Evolutionary conservation across 306 rosid species (phyloP).

Genomic region (Vicia sativa): DNA sequence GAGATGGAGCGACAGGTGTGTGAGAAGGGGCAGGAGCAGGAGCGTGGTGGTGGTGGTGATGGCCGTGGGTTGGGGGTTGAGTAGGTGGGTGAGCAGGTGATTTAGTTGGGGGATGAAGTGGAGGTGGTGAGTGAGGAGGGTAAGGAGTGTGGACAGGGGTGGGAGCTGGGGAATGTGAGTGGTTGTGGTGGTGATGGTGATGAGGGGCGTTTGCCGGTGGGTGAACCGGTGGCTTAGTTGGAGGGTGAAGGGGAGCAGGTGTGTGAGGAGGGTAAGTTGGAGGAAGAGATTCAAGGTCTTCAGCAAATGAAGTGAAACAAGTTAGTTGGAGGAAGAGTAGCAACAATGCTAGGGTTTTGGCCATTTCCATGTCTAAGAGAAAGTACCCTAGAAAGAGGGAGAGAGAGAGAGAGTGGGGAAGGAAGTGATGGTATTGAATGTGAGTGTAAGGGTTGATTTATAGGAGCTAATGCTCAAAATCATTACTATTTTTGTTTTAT

Average conservation of each 20-base stretch:
- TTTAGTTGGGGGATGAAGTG: constrained; percentile 10
- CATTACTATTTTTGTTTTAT: not conserved
- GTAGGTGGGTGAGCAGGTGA: constrained; percentile 30
- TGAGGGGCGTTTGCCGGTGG: constrained; percentile 38
- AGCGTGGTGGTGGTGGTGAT: not conserved
- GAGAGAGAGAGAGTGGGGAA: too few relatives aligned
- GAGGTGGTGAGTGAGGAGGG: constrained; percentile 5
- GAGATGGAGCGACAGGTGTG: constrained; percentile 2
- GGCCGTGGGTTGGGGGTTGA: not conserved
- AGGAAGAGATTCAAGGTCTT: constrained; percentile 32
- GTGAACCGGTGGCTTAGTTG: constrained; percentile 13
- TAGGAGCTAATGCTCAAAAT: not conserved
- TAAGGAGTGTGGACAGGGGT: constrained; percentile 22
- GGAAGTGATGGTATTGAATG: not conserved
- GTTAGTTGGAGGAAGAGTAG: constrained; percentile 1
- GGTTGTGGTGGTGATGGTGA: constrained; percentile 46
- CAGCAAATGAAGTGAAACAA: not conserved
- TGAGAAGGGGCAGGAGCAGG: constrained; percentile 27
- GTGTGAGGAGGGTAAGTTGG: constrained; percentile 42
- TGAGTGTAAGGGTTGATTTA: not conserved
- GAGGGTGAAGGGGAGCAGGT: constrained; percentile 11
- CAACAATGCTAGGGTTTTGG: not conserved
- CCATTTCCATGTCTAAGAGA: constrained; percentile 5
- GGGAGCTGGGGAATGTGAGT: constrained; percentile 42
- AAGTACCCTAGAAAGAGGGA: not conserved